phyloP scores from a whole-genome alignment of 257 asterid species.

The Perilla frutescens region DNA sequence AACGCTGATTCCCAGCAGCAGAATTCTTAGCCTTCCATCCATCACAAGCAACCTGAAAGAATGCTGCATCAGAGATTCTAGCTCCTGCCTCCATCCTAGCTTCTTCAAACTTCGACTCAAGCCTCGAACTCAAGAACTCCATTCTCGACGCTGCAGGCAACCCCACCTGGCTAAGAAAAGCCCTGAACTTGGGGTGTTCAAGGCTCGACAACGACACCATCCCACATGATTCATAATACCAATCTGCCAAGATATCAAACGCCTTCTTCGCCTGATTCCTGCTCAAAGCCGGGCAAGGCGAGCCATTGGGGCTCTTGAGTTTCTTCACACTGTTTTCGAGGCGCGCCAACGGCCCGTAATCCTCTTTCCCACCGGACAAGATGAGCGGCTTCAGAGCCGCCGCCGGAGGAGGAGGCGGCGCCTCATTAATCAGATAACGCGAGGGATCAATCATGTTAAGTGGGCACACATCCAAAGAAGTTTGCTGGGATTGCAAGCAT shows the following conservation, averaged over 20 bases:
- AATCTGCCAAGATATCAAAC: slow-evolving; percentile 60
- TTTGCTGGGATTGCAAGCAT: slow-evolving; percentile 44
- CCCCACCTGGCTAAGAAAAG: slow-evolving; percentile 73
- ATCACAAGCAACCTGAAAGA: slow-evolving; percentile 68
- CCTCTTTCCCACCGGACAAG: slow-evolving; percentile 82
- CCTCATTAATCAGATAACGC: slow-evolving; percentile 32
- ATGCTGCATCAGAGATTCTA: slow-evolving; percentile 66
- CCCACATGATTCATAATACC: slow-evolving; percentile 80
- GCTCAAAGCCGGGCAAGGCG: slow-evolving; percentile 56
- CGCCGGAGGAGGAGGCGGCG: slow-evolving; percentile 40
- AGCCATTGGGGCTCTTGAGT: slow-evolving; percentile 63
- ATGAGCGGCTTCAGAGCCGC: slow-evolving; percentile 47
- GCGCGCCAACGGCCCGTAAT: slow-evolving; percentile 71
- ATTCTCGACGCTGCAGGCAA: slow-evolving; percentile 55
- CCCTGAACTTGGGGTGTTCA: slow-evolving; percentile 76
- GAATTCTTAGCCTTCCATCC: slow-evolving; percentile 65
- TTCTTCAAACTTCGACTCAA: slow-evolving; percentile 68
- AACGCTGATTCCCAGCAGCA: slow-evolving; percentile 45
- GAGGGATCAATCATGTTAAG: slow-evolving; percentile 48
- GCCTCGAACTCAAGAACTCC: slow-evolving; percentile 57
- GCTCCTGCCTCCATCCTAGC: slow-evolving; percentile 64
- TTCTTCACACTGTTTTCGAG: slow-evolving; percentile 79
- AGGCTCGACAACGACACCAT: slow-evolving; percentile 62
- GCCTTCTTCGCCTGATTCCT: slow-evolving; percentile 67
- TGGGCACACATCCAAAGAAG: slow-evolving; percentile 50